phyloP scores from a whole-genome alignment of 495 filamentous ascomycete species.

The Tuber borchii region DNA sequence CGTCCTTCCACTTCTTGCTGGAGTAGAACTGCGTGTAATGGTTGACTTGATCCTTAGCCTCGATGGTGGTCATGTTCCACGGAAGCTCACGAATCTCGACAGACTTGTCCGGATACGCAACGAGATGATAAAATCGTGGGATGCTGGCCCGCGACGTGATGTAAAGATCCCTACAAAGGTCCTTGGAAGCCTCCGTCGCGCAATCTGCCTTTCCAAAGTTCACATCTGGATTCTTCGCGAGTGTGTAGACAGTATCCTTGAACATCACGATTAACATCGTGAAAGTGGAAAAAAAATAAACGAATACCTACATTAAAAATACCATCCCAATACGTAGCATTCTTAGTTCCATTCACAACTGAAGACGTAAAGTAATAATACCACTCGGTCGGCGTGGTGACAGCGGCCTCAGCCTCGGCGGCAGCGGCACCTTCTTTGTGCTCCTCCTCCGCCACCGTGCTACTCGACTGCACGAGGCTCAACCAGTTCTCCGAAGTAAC shows the following conservation, averaged over 20 bases:
- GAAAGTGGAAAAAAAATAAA: constrained; percentile 5
- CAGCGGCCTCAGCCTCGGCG: constrained; percentile 5
- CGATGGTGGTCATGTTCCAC: constrained; percentile 15
- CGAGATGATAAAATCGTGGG: constrained; percentile 35
- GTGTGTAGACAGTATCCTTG: constrained; percentile 23
- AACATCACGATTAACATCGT: constrained; percentile 6
- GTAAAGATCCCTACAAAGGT: constrained; percentile 34
- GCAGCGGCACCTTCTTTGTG: constrained; percentile 17
- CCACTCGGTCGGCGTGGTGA: constrained; percentile 31
- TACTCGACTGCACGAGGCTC: constrained; percentile 20
- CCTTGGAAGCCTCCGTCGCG: constrained; percentile 20
- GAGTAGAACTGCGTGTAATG: constrained; percentile 47
- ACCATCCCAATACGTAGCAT: constrained; percentile 36
- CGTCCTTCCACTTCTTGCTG: constrained; percentile 53
- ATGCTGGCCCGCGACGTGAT: constrained; percentile 30
- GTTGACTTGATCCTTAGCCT: constrained; percentile 13
- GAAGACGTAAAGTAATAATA: constrained; percentile 38
- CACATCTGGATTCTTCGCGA: constrained; percentile 21
- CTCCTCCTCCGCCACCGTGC: background rate
- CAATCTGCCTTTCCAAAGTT: constrained; percentile 39
- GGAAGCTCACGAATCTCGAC: constrained; percentile 30
- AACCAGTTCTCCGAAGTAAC: constrained; percentile 40
- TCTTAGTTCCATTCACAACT: constrained; percentile 31
- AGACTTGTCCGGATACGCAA: constrained; percentile 31
- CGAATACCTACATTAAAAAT: constrained; percentile 33